Conservation (phyloP, 1,284 basidiomycete species). For the Ceratobasidium papillatum region DNA sequence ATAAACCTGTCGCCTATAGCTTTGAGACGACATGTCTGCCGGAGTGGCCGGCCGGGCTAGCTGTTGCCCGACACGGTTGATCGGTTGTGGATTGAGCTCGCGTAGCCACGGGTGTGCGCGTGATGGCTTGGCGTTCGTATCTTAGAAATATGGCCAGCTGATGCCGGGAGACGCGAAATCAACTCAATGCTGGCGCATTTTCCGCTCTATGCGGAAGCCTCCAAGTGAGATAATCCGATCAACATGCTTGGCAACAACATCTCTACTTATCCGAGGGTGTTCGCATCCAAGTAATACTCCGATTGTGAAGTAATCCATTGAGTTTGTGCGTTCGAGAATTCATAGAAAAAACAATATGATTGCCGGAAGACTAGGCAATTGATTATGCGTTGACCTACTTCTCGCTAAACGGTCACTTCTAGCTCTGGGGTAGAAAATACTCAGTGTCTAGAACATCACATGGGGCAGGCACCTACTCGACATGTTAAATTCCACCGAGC, state of each 20-base stretch:
- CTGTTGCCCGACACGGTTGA: constrained; percentile 3
- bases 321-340: background rate
- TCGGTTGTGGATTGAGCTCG: constrained; percentile 4
- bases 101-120: background rate
- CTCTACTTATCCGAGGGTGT: background rate
- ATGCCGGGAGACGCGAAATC: background rate
- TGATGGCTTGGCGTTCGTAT: background rate
- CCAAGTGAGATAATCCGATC: background rate
- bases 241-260: background rate
- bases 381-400: background rate
- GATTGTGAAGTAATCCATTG: background rate
- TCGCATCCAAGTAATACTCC: background rate
- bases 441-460: background rate
- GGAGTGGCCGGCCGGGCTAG: background rate
- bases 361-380: background rate
- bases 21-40: background rate
- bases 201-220: background rate
- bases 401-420: background rate
- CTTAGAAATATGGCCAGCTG: background rate
- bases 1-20: background rate
- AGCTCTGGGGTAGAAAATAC: background rate
- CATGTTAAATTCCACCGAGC: background rate
- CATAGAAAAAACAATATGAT: background rate
- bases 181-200: background rate
- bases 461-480: background rate